Conservation (phyloP, 345 rosid genomes). For the Acer saccharum region DNA sequence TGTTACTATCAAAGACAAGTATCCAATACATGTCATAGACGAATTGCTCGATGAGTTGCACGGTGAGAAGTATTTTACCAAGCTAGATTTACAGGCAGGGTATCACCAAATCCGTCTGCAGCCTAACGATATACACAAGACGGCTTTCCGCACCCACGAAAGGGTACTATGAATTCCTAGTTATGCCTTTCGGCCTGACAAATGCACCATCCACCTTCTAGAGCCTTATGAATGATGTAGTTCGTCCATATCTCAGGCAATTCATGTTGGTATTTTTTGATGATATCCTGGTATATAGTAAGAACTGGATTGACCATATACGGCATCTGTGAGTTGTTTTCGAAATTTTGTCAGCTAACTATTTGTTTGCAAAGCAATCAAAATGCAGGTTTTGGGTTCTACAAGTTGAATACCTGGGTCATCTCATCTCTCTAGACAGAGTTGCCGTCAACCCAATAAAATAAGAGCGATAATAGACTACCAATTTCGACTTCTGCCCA, state of each 20-base stretch:
- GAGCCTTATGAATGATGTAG: no score
- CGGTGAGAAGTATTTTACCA: no score
- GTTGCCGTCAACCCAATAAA: not conserved
- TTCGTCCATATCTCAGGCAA: no score
- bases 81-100: no score
- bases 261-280: no score
- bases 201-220: no score
- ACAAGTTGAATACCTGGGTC: not conserved
- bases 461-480: not conserved
- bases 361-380: not conserved
- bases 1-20: no score
- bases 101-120: no score
- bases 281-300: not conserved
- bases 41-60: not conserved
- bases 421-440: not conserved
- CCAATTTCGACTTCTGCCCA: not conserved
- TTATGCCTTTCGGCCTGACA: no score
- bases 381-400: not conserved
- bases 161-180: no score
- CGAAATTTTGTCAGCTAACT: not conserved
- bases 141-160: no score
- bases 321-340: not conserved
- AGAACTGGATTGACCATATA: not conserved
- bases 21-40: not conserved
- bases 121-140: not conserved